Percentiles rank a stretch among this genome's conserved stretches.
phyloP scores from a whole-genome alignment of 306 rosid species.

The Cicer yamashitae region DNA sequence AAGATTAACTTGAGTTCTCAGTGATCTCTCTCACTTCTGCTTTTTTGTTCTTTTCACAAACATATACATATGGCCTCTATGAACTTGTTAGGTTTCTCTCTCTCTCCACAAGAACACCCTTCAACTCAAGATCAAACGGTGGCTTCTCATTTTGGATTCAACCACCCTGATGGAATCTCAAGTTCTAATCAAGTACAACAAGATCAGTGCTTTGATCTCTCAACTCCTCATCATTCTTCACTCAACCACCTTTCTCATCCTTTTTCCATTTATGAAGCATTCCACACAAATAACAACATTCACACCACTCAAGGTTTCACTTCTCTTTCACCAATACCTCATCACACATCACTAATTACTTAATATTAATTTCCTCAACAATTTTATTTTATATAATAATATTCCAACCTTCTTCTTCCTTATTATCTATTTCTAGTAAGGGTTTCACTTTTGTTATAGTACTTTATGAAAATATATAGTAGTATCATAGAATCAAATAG shows the following conservation, averaged over 20 bases:
- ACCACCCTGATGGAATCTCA: conserved; percentile 65
- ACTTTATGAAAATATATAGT: too few species aligned
- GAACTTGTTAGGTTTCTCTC: conserved; percentile 94
- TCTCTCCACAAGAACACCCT: conserved; percentile 77
- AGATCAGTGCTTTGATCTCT: conserved; percentile 66
- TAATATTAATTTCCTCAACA: neutral
- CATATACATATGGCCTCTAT: conserved; percentile 62
- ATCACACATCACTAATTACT: too few species aligned
- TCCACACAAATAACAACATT: conserved; percentile 50
- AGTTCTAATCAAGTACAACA: conserved; percentile 36
- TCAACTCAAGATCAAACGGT: conserved; percentile 48
- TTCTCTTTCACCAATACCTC: neutral
- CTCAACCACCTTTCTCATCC: conserved; percentile 64
- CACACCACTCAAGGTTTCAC: conserved; percentile 45
- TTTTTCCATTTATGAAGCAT: conserved; percentile 65
- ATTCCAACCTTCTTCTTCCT: neutral
- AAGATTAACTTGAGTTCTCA: neutral
- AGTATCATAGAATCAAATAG: too few species aligned
- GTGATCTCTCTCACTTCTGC: neutral
- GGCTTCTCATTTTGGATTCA: conserved; percentile 57
- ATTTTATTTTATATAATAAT: neutral
- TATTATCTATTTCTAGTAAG: neutral
- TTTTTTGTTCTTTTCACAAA: neutral
- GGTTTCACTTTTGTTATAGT: neutral
- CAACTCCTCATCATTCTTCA: conserved; percentile 52